A percentile compares a stretch with the other conserved stretches of the same genome.
Evolutionary conservation across 306 rosid species (phyloP).

Genomic region (Vigna unguiculata): DNA sequence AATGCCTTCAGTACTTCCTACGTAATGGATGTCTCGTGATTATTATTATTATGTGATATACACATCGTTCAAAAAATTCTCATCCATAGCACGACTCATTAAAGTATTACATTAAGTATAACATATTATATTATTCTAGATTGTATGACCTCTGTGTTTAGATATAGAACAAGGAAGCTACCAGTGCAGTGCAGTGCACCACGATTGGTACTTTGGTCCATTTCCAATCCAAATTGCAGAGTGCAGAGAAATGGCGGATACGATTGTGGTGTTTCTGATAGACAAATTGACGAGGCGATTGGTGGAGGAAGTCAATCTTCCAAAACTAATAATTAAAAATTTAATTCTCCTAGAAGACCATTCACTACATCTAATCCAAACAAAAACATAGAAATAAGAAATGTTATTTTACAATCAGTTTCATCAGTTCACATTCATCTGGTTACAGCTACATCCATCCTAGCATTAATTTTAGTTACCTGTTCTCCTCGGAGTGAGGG

Average conservation of each 20-base stretch:
- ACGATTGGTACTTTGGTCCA: neutral
- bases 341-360: neutral
- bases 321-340: slow-evolving; percentile 3
- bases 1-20: neutral
- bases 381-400: neutral
- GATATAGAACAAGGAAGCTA: no score
- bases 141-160: no score
- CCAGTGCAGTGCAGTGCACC: no score
- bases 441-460: neutral
- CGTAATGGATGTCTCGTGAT: no score
- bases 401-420: neutral
- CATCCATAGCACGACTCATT: no score
- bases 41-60: no score
- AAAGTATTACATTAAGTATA: no score
- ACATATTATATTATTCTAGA: no score
- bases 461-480: slow-evolving; percentile 46
- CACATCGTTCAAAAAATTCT: no score
- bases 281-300: neutral
- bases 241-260: neutral
- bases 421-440: neutral
- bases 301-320: neutral
- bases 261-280: neutral
- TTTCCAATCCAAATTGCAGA: neutral
- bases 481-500: slow-evolving; percentile 78
- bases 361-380: neutral